Conservation (phyloP, 768 basidiomycete genomes). For the Infundibulicybe gibba region DNA sequence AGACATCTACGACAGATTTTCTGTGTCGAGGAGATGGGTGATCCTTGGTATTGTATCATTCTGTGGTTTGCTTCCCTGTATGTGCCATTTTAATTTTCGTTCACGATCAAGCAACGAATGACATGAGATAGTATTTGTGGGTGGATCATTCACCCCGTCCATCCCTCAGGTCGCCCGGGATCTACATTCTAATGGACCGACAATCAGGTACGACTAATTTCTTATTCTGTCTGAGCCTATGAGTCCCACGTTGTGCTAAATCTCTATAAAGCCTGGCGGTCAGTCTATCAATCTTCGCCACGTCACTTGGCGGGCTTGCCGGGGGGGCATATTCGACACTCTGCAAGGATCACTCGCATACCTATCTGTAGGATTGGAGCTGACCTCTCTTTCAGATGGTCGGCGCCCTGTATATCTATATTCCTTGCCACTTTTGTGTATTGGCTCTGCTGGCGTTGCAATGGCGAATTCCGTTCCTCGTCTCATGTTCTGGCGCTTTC, state of each 20-base stretch:
- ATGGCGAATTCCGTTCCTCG: slow-evolving; percentile 27
- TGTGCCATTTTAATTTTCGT: background rate
- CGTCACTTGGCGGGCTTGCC: background rate
- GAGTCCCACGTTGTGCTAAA: too few relatives aligned
- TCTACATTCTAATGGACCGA: slow-evolving; percentile 4
- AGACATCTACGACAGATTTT: background rate
- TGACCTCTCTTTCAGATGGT: slow-evolving; percentile 40
- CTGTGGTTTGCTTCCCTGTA: background rate
- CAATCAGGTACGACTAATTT: slow-evolving; percentile 14
- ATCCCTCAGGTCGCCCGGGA: slow-evolving; percentile 12
- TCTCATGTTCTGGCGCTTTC: slow-evolving; percentile 48
- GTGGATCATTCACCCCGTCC: slow-evolving; percentile 10
- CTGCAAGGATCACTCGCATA: slow-evolving; percentile 20
- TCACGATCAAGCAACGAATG: background rate
- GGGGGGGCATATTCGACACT: slow-evolving; percentile 11
- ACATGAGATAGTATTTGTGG: slow-evolving; percentile 5
- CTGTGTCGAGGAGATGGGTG: background rate
- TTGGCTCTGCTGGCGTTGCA: slow-evolving; percentile 51
- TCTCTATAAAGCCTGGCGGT: slow-evolving; percentile 7
- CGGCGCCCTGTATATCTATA: slow-evolving; percentile 49
- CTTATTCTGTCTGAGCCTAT: background rate
- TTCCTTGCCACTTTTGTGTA: slow-evolving; percentile 46
- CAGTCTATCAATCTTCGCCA: slow-evolving; percentile 2
- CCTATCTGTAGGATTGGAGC: too few relatives aligned
- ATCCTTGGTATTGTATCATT: background rate